Conservation (phyloP, 805 yeast species). For the Myxozyma melibiosi region DNA sequence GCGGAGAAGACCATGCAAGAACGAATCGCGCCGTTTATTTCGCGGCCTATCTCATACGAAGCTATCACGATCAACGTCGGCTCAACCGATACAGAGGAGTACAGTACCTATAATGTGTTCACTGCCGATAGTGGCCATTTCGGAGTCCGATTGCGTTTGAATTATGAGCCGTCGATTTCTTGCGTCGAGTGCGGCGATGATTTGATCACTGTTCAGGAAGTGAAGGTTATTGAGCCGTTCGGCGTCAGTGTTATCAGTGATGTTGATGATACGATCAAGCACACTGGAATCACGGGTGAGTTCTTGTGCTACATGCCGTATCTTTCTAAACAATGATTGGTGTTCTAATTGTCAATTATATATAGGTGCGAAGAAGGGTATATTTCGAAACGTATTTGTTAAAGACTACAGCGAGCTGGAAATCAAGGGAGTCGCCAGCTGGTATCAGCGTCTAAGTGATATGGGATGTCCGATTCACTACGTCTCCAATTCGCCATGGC, state of each 20-base stretch:
- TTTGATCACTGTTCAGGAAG: slow-evolving; percentile 52
- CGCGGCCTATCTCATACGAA: slow-evolving; percentile 63
- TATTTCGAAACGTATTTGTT: slow-evolving; percentile 76
- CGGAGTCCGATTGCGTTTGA: slow-evolving; percentile 53
- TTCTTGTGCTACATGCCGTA: background rate
- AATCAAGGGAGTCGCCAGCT: slow-evolving; percentile 70
- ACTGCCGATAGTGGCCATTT: slow-evolving; percentile 75
- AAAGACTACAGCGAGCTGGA: slow-evolving; percentile 67
- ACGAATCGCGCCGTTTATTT: slow-evolving; percentile 69
- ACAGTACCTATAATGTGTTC: slow-evolving; percentile 43
- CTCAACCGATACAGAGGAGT: slow-evolving; percentile 46
- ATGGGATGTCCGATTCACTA: slow-evolving; percentile 74
- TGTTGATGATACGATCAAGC: slow-evolving; percentile 90
- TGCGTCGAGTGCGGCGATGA: slow-evolving; percentile 38
- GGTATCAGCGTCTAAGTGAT: slow-evolving; percentile 61
- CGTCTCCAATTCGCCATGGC: slow-evolving; percentile 96
- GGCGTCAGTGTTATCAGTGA: slow-evolving; percentile 84
- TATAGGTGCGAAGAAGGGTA: slow-evolving; percentile 66
- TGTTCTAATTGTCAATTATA: background rate
- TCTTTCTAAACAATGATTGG: background rate
- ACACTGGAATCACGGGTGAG: slow-evolving; percentile 80
- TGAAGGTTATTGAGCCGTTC: slow-evolving; percentile 46
- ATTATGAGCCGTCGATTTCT: slow-evolving; percentile 62
- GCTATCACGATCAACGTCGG: slow-evolving; percentile 60
- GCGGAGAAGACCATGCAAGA: slow-evolving; percentile 58